Evolutionary conservation across 192 early-diverging fungal species (phyloP).

Genomic region (Spinellus fusiger): DNA sequence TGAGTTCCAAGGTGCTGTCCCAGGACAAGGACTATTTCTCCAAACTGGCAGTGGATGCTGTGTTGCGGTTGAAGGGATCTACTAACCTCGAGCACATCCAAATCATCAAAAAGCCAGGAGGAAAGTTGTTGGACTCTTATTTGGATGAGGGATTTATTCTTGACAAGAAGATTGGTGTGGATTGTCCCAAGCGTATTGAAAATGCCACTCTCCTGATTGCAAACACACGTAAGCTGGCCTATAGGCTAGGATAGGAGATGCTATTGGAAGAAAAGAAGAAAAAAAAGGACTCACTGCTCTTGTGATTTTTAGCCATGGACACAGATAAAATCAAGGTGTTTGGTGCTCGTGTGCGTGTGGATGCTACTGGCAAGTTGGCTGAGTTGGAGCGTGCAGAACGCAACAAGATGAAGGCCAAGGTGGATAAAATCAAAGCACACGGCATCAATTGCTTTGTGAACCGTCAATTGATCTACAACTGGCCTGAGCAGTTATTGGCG

Average conservation of each 20-base stretch:
- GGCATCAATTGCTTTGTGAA: constrained; percentile 99
- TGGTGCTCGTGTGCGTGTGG: constrained; percentile 94
- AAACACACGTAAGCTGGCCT: constrained; percentile 79
- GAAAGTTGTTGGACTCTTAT: constrained; percentile 91
- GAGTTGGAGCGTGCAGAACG: constrained; percentile 97
- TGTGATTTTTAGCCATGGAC: constrained; percentile 78
- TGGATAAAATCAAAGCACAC: constrained; percentile 95
- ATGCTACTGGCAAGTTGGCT: constrained; percentile 93
- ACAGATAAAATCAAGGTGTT: constrained; percentile 99
- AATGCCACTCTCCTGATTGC: constrained; percentile 96
- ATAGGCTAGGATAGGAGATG: neutral
- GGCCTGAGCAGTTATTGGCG: constrained; percentile 98
- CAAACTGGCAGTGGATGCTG: constrained; percentile 93
- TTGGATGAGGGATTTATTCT: constrained; percentile 96
- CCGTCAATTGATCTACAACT: constrained; percentile 99
- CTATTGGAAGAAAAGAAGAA: neutral
- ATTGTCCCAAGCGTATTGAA: constrained; percentile 94
- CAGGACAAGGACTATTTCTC: constrained; percentile 97
- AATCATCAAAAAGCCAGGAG: constrained; percentile 98
- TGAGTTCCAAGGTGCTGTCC: constrained; percentile 94
- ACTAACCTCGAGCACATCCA: constrained; percentile 98
- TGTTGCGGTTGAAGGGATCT: constrained; percentile 79
- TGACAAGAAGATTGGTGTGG: constrained; percentile 98
- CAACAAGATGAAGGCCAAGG: constrained; percentile 98
- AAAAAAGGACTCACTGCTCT: neutral